Evolutionary conservation across 129 eudicot species (phyloP), one percentile per base, ranked within the genome.

Genomic region (Cynara cardunculus): DNA sequence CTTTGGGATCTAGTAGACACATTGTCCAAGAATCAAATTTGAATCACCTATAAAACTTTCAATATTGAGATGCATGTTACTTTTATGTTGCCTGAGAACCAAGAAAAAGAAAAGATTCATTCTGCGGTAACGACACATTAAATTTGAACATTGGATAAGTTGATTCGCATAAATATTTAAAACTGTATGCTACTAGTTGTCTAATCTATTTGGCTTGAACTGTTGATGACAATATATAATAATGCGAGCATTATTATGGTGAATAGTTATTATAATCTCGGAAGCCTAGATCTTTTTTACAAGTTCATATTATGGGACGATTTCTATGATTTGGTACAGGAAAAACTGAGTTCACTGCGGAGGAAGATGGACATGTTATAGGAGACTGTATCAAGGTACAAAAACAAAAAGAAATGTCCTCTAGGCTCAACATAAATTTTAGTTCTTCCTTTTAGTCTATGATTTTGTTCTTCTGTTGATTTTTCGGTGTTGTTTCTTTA

Each of bases 381-480:
- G 97, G 89, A 81, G 99, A 95, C 78, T 95, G 99, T 84, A 79
- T 95, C 84, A 92, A 95, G 99, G 99, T 90, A 84, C 31, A 25
- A 25, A 16, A 44, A 11, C 56, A 28, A 18, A 30, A 41, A 18
- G 22, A 9, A 35, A 16, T 30, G 74, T 25, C 74, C n/a, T 30
- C 5, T 79, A 28, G 18, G 73, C 66, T 37, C 18, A 18, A 34
- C 59, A 28, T 62, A 0, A 21, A 8, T 18, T 10, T 28, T 62
- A 19, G 7, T 25, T 25, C 11, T 26, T 37, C 25, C 3, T n/a
- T 12, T 3, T 49, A 0, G 21, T 68, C 19, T 46, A 10, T 5
- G 10, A 19, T 66, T 72, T 12, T 46, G 18, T 78, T 46, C 5
- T 73, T 83, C 59, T 69, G 4, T 71, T 70, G 19, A 80, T 62